Evolutionary conservation across 2,329 filamentous ascomycete genomes (phyloP).

Genomic region (Fusarium austroafricanum): DNA sequence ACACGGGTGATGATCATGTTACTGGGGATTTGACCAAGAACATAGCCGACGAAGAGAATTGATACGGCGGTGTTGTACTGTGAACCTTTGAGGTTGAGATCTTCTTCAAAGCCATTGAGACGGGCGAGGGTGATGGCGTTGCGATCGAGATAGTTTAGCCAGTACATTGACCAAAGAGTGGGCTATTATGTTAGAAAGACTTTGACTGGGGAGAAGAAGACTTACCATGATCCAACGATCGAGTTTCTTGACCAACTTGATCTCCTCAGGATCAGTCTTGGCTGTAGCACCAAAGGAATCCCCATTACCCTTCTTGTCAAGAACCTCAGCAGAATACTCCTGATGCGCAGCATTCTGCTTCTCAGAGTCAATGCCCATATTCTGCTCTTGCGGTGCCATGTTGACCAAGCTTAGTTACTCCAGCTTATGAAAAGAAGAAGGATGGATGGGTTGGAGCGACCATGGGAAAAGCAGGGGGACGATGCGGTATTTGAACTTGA

Average conservation of each 20-base stretch:
- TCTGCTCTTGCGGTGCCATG: slow-evolving; percentile 24
- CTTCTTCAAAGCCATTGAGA: slow-evolving; percentile 64
- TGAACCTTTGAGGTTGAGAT: slow-evolving; percentile 59
- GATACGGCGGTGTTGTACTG: slow-evolving; percentile 52
- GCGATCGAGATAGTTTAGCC: slow-evolving; percentile 58
- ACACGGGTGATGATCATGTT: slow-evolving; percentile 57
- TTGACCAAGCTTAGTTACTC: neutral
- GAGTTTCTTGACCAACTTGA: slow-evolving; percentile 35
- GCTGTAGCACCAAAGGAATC: slow-evolving; percentile 39
- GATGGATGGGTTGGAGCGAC: too few relatives aligned
- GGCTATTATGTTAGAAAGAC: slow-evolving; percentile 36
- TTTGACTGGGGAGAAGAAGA: accelerated
- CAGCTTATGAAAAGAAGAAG: too few relatives aligned
- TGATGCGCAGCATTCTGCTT: slow-evolving; percentile 36
- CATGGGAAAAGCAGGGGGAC: slow-evolving; percentile 7
- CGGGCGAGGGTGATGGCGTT: slow-evolving; percentile 69
- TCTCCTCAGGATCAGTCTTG: slow-evolving; percentile 40
- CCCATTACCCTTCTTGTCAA: slow-evolving; percentile 32
- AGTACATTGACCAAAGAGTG: slow-evolving; percentile 56
- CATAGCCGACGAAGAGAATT: slow-evolving; percentile 54
- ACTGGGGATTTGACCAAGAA: slow-evolving; percentile 51
- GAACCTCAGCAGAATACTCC: slow-evolving; percentile 32
- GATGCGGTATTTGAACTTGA: slow-evolving; percentile 33
- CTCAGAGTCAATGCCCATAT: slow-evolving; percentile 26
- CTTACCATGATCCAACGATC: slow-evolving; percentile 38